Percentiles rank a stretch among this genome's conserved stretches.
Evolutionary conservation across 108 stramenopile species (phyloP).

Genomic region (Cyclostephanos tholiformis): DNA sequence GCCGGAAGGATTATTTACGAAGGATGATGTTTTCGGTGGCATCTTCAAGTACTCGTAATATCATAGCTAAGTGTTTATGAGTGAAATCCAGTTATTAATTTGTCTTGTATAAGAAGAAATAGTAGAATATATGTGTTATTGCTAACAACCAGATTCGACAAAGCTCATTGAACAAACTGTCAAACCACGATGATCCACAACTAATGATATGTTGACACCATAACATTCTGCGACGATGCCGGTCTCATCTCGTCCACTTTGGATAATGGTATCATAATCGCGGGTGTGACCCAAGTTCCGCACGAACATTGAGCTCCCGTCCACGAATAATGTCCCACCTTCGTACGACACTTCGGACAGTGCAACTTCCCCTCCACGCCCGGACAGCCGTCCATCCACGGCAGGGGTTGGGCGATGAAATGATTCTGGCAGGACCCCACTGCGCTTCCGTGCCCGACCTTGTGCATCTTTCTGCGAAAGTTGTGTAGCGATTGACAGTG

Average conservation of each 20-base stretch:
- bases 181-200: not conserved
- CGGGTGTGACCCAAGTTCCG: conserved; percentile 87
- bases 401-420: conserved; percentile 60
- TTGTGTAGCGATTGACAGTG: conserved; percentile 53
- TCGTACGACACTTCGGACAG: conserved; percentile 75
- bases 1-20: conserved; percentile 63
- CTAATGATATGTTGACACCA: not conserved
- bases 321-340: conserved; percentile 84
- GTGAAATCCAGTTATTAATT: not conserved
- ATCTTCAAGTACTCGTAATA: conserved; percentile 17
- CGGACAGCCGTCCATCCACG: conserved; percentile 54
- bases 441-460: conserved; percentile 24
- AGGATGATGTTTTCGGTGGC: conserved; percentile 66
- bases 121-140: too few species aligned
- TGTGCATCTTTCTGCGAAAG: conserved; percentile 42
- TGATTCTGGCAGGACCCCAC: conserved; percentile 53
- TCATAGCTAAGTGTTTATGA: not conserved
- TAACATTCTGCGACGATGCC: not conserved
- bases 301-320: conserved; percentile 82
- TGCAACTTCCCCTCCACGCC: conserved; percentile 71
- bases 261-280: conserved; percentile 74
- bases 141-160: too few species aligned
- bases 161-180: not conserved
- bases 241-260: conserved; percentile 67
- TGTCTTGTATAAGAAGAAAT: not conserved